A percentile compares a stretch with the other conserved stretches of the same genome.
phyloP scores from a whole-genome alignment of 2,329 filamentous ascomycete genomes.

The Ceratocystis cubensis region DNA sequence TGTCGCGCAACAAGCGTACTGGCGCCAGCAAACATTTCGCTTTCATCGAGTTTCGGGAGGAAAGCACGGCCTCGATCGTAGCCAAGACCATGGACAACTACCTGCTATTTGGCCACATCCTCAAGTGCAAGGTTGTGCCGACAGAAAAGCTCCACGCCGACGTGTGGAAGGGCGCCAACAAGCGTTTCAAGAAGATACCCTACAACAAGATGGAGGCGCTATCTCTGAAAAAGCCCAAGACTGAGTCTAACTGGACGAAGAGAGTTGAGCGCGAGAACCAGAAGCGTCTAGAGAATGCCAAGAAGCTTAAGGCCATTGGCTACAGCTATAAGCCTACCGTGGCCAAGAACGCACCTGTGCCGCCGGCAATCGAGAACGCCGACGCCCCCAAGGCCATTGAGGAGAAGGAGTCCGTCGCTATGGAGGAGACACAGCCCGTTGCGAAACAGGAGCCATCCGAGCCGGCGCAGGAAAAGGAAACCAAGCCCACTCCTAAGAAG shows the following conservation, averaged over 20 bases:
- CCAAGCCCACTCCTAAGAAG: constrained; percentile 28
- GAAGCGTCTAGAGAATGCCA: constrained; percentile 54
- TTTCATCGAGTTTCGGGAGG: constrained; percentile 81
- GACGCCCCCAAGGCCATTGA: constrained; percentile 32
- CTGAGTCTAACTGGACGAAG: constrained; percentile 65
- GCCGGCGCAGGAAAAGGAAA: constrained; percentile 26
- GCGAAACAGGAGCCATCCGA: constrained; percentile 23
- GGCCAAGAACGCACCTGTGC: constrained; percentile 46
- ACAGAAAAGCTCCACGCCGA: constrained; percentile 65
- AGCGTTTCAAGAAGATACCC: constrained; percentile 76
- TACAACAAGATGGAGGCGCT: constrained; percentile 76
- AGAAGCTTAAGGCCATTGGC: constrained; percentile 65
- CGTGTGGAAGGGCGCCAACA: constrained; percentile 82
- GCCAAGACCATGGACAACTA: constrained; percentile 97
- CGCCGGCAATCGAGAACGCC: constrained; percentile 30
- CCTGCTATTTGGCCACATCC: constrained; percentile 82
- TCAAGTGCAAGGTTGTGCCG: constrained; percentile 73
- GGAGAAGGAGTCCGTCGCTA: constrained; percentile 26
- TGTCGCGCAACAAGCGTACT: constrained; percentile 85
- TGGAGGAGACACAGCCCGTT: constrained; percentile 23
- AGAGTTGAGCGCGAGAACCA: constrained; percentile 61
- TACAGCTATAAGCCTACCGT: constrained; percentile 70
- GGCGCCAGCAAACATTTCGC: constrained; percentile 87
- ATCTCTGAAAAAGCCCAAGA: constrained; percentile 58
- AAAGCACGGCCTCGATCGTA: constrained; percentile 70